Base-by-base conservation (phyloP, 2,329 filamentous ascomycete genomes). In the Aspergillus terreus region DNA sequence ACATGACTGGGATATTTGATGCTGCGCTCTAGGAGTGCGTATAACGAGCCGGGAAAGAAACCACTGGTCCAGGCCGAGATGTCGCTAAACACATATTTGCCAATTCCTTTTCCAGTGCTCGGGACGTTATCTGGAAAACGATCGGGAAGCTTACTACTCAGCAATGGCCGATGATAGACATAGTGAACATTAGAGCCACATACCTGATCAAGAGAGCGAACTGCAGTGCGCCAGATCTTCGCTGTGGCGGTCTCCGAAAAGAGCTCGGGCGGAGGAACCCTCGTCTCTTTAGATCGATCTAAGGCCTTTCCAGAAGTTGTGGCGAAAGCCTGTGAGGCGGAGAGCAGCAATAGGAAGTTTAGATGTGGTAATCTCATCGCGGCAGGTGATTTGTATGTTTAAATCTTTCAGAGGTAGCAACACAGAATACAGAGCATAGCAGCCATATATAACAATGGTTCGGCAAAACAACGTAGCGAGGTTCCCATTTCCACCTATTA, bases 41-140 rank as follows among this genome's bases (percentile, higher is more conserved):
- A 63, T 7, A 56, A 30, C 14, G 44, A 50, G 2, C 57, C 57
- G 0, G 60, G 60, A 46, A 62, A 63, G 48, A 63, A 61, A 21
- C 61, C 61, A 36, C 57, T 62, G 23, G 60, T 63, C 61, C 61
- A 63, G 30, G 61, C 62, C 10, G 55, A 42, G 14, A 52, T 52
- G 14, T 57, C 52, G 6, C 50, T 44, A 33, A 56, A 51, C 5
- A 53, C 9, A n/a, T 58, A 59, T 7, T 42, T 36, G 6, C 52
- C 55, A 4, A 48, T 35, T 14, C 48, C 43, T 15, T 45, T 11
- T 5, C 50, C 55, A 17, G 47, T 42, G 40, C 53, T 48, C 10
- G 56, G 56, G 25, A 62, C 52, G 46, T 47, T 41, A 4, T 47
- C 7, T 49, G 46, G 46, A n/a, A 47, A 47, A 15, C 23, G 35